Evolutionary conservation across 2,329 filamentous ascomycete genomes (phyloP).

Genomic region (Cladosporium halotolerans): DNA sequence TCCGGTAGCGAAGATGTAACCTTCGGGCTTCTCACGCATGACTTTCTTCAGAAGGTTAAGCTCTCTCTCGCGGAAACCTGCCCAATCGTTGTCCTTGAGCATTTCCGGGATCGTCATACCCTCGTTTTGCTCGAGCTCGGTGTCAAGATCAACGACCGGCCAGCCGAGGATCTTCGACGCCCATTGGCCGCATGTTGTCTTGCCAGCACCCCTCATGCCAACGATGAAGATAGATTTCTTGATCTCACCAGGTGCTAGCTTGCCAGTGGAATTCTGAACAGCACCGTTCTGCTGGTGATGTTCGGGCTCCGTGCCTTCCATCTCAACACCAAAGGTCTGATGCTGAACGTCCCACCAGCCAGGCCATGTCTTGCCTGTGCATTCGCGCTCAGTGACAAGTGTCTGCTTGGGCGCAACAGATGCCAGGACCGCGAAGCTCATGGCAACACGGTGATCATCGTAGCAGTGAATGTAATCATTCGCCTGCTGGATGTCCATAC

Average conservation of each 20-base stretch:
- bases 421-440: slow-evolving; percentile 93
- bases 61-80: slow-evolving; percentile 77
- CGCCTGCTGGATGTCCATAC: slow-evolving; percentile 50
- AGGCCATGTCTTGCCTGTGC: slow-evolving; percentile 95
- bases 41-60: slow-evolving; percentile 65
- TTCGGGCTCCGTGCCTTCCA: slow-evolving; percentile 67
- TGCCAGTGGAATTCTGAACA: slow-evolving; percentile 27
- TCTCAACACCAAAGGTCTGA: slow-evolving; percentile 65
- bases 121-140: slow-evolving; percentile 69
- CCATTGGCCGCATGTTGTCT: slow-evolving; percentile 89
- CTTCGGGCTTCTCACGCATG: slow-evolving; percentile 66
- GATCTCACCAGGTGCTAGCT: slow-evolving; percentile 26
- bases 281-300: slow-evolving; percentile 20
- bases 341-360: slow-evolving; percentile 94
- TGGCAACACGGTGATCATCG: slow-evolving; percentile 94
- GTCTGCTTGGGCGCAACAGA: slow-evolving; percentile 64
- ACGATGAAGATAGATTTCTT: slow-evolving; percentile 81
- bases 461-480: slow-evolving; percentile 78
- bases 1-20: slow-evolving; percentile 85
- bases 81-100: slow-evolving; percentile 74
- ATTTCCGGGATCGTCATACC: slow-evolving; percentile 80
- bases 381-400: slow-evolving; percentile 81
- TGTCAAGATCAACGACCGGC: slow-evolving; percentile 79
- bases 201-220: slow-evolving; percentile 94
- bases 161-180: slow-evolving; percentile 68